Conservation (phyloP, 257 asterid species). For the Capsicum rhomboideum region DNA sequence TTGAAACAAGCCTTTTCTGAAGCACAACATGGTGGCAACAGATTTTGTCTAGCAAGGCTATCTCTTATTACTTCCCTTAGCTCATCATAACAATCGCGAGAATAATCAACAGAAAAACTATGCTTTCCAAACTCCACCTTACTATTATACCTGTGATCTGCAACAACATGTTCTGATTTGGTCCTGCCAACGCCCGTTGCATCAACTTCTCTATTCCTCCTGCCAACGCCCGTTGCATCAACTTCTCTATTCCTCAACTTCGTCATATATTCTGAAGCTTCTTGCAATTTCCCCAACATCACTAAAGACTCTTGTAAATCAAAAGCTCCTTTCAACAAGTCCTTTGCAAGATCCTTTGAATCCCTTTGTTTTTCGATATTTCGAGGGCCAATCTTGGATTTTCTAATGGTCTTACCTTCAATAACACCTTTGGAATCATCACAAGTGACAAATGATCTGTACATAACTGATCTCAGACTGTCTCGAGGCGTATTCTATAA, state of each 20-base stretch:
- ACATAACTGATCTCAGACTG: conserved; percentile 46
- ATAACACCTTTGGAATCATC: conserved; percentile 68
- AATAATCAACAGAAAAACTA: conserved; percentile 27
- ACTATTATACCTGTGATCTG: conserved; percentile 5
- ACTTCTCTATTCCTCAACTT: conserved; percentile 20
- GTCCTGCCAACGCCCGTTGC: conserved; percentile 12
- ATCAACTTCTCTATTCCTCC: conserved; percentile 18
- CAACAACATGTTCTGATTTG: conserved; percentile 21
- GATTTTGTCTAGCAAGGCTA: conserved; percentile 53
- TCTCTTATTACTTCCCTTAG: conserved; percentile 60
- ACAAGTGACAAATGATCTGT: conserved; percentile 63
- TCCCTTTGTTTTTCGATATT: conserved; percentile 14
- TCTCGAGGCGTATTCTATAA: conserved; percentile 56
- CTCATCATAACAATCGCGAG: conserved; percentile 65
- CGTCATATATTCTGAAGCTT: conserved; percentile 37
- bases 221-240: conserved; percentile 7
- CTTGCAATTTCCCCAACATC: conserved; percentile 55
- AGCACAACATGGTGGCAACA: conserved; percentile 29
- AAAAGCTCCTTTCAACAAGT: conserved; percentile 60
- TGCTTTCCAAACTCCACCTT: conserved; percentile 26
- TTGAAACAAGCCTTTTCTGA: conserved; percentile 6
- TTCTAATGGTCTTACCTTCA: conserved; percentile 45
- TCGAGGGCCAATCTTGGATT: conserved; percentile 28
- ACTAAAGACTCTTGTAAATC: conserved; percentile 52
- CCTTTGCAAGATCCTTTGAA: conserved; percentile 38